Base-by-base conservation (phyloP, 1,139 yeast species). In the Diutina siamensis region DNA sequence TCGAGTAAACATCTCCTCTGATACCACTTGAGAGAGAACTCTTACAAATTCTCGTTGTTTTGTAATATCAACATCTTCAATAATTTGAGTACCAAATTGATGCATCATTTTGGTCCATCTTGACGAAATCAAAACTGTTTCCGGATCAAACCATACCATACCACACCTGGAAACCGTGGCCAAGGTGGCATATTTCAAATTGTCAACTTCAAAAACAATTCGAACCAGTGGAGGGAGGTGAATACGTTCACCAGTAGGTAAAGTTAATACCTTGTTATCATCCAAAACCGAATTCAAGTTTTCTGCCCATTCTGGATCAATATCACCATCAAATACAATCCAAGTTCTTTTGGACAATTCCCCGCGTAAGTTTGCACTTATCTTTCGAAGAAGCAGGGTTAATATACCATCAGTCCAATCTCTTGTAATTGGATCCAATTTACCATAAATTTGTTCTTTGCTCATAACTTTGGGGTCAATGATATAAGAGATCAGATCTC, bases 151-250 rank as follows among this genome's bases (percentile, higher is more conserved):
- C 83, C 89, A 84, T 1, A 89, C 68, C 77, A 92, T 80, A 8
- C 95, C 96, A 67, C 97, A 89, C 60, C 98, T 74, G 61, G 94
- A 85, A 27, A 92, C 76, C 0, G 97, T 92, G 0, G 97, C 98
- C 0, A 87, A 87, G 0, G 97, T 92, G 0, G 95, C 83, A 53
- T 73, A 67, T 7, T 63, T 60, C 49, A 92, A 63, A 42, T 64
- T 68, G 46, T 82, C 85, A 4, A 84, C 87, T 57, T 92, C 98
- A 63, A 92, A 88, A 0, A 88, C 53, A 21, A 92, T 60, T 31
- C 78, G 69, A 1, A 86, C 73, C 53, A 81, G 82, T 0, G 63
- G 55, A 0, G 95, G 88, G 3, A 92, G 60, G 1, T 72, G 66
- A 9, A 92, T 59, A 35, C 97, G 73, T 57, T 92, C 97, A 40